These are phyloP conservation scores for Coemansia nantahalensis DNA, from an alignment of 192 early-diverging fungal species.

Conservation along the genomic window DNA sequence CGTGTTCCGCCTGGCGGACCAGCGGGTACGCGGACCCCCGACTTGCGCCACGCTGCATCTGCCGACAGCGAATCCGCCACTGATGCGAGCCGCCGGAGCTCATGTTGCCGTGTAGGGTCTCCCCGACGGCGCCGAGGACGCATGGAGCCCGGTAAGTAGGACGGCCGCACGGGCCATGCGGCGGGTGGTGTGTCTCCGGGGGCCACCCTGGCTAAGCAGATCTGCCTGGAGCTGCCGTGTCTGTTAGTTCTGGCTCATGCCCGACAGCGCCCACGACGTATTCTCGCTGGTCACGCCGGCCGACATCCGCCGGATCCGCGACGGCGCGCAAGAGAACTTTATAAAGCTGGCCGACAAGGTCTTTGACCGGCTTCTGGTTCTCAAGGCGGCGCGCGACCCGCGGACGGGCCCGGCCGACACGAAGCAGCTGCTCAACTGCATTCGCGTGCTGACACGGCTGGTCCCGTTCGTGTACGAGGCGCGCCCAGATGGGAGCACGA, in stretches of 20 bases:
- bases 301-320: conserved; percentile 77
- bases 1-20: conserved; percentile 81
- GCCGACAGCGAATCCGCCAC: no score
- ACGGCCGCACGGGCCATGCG: background rate
- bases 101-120: conserved; percentile 24
- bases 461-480: conserved; percentile 83
- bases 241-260: conserved; percentile 68
- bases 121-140: conserved; percentile 44
- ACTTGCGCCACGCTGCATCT: no score
- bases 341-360: conserved; percentile 75
- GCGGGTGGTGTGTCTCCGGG: background rate
- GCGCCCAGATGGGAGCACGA: conserved; percentile 17
- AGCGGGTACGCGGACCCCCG: conserved; percentile 74
- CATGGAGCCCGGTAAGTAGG: conserved; percentile 49
- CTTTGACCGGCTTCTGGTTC: conserved; percentile 54
- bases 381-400: conserved; percentile 55
- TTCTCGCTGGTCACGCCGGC: conserved; percentile 81
- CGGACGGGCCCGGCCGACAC: conserved; percentile 52
- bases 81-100: background rate
- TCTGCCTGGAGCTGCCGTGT: background rate
- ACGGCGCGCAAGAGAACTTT: conserved; percentile 73
- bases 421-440: conserved; percentile 73
- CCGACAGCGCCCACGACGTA: conserved; percentile 64
- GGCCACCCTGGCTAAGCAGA: background rate
- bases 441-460: conserved; percentile 78